Conservation (phyloP, 208 protist genomes). For the Balamuthia mandrillaris region DNA sequence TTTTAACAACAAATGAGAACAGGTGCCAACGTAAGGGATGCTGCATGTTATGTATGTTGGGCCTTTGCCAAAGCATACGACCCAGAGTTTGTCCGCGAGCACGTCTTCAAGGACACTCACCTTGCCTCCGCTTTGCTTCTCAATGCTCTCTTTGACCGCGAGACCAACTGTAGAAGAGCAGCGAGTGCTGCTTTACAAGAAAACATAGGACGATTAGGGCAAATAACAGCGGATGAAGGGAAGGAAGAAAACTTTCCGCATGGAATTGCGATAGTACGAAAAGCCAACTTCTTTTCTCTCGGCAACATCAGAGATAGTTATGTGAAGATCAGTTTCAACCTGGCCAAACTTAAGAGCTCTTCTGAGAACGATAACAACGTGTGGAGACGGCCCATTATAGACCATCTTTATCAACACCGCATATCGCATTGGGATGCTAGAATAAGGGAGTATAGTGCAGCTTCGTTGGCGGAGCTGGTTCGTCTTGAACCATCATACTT, state of each 20-base stretch:
- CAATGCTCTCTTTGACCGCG: conserved; percentile 82
- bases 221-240: no score
- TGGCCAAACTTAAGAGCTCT: conserved; percentile 48
- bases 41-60: conserved; percentile 97
- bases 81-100: conserved; percentile 77
- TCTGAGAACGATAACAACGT: not conserved
- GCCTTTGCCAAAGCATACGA: conserved; percentile 95
- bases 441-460: conserved; percentile 81
- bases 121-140: conserved; percentile 79
- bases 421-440: conserved; percentile 73
- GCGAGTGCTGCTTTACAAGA: conserved; percentile 81
- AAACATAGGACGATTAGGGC: conserved; percentile 76
- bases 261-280: conserved; percentile 92
- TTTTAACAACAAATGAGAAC: conserved; percentile 24
- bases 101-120: conserved; percentile 41
- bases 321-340: conserved; percentile 71
- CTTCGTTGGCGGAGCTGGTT: conserved; percentile 74
- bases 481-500: conserved; percentile 28
- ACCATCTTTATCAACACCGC: conserved; percentile 74
- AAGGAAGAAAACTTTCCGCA: conserved; percentile 93
- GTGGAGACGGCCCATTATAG: conserved; percentile 82
- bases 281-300: conserved; percentile 94
- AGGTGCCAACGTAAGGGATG: conserved; percentile 95
- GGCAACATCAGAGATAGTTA: conserved; percentile 85
- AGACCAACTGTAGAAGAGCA: conserved; percentile 77